Evolutionary conservation across 2,329 filamentous ascomycete genomes (phyloP), one percentile per base, ranked within the genome.

Genomic region (Aspergillus fumigatus): DNA sequence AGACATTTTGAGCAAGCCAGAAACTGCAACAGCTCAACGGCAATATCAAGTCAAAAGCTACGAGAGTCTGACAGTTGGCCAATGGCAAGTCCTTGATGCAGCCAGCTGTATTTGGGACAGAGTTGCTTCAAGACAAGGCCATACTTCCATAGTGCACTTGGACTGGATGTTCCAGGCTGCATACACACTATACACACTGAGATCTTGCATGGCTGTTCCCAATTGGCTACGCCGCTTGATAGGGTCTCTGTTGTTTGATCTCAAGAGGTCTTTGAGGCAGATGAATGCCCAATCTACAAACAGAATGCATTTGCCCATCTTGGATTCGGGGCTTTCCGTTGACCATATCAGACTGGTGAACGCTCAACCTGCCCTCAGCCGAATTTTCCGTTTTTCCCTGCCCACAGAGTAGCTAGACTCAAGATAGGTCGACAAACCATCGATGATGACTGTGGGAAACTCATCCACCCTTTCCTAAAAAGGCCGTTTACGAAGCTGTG

Each of bases 361-460:
- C 32, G 5, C 11, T 35, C 32, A 5, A 35, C 11, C 5, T 35
- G 4, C 6, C 32, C 32, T 35, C 11, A 35, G 11, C 32, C 32
- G 6, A 35, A 17, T 35, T 35, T 6, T 17, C 32, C 11, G 4
- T 17, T 32, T 35, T 14, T 17, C 4, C 29, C 10, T 32, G 32
- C 32, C 11, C 32, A 14, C 32, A 17, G 11, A 17, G 32, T 6
- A 35, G 5, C 29, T 35, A 35, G 4, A 14, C 11, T 10, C 11
- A 35, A 14, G 32, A 17, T 50, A 55, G 11, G 58, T 58, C 1
- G 60, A 4, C 14, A 58, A 5, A 26, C 57, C 51, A 19, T 61
- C 54, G 21, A 58, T 9, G 10, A 52, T 53, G 1, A 45, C 55
- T 4, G 55, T 50, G 0, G 50, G 2, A 23, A 48, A 53, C 0